Conservation (phyloP, 139 green algal genomes). For the Desmodesmus armatus region DNA sequence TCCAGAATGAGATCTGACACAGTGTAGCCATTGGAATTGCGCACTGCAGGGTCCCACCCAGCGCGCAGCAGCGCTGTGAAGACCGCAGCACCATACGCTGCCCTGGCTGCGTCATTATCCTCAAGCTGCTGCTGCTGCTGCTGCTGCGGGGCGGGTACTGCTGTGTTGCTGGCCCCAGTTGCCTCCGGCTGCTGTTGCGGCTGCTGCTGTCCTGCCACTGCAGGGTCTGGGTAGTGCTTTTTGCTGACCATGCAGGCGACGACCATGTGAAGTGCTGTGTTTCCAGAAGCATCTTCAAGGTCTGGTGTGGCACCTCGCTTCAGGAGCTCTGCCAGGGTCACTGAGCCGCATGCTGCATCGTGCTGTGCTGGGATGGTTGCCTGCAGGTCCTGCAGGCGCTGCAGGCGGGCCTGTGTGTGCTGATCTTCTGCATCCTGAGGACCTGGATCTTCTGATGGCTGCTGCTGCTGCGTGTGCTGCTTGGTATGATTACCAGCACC, state of each 20-base stretch:
- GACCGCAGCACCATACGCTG: slow-evolving; percentile 10
- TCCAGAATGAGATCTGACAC: slow-evolving; percentile 15
- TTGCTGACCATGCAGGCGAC: slow-evolving; percentile 42
- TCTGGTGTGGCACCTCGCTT: neutral
- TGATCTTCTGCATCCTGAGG: neutral
- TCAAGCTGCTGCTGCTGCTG: slow-evolving; percentile 25
- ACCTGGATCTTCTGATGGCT: neutral
- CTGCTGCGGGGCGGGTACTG: neutral
- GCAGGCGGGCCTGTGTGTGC: neutral
- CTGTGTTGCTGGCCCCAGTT: neutral
- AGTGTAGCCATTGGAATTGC: slow-evolving; percentile 30
- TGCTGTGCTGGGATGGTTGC: neutral
- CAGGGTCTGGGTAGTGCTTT: slow-evolving; percentile 21
- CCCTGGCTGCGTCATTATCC: slow-evolving; percentile 26
- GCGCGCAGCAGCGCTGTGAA: slow-evolving; percentile 33
- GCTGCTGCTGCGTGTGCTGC: neutral
- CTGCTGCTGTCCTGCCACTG: neutral
- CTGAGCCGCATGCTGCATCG: slow-evolving; percentile 19
- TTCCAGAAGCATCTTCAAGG: slow-evolving; percentile 10
- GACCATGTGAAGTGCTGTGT: slow-evolving; percentile 45
- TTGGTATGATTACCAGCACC: no score
- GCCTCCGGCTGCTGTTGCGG: neutral
- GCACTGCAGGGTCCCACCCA: slow-evolving; percentile 11
- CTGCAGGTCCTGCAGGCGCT: neutral
- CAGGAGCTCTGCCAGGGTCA: slow-evolving; percentile 37